phyloP scores from a whole-genome alignment of 1,284 basidiomycete genomes.

The Trichosporon ovoides region DNA sequence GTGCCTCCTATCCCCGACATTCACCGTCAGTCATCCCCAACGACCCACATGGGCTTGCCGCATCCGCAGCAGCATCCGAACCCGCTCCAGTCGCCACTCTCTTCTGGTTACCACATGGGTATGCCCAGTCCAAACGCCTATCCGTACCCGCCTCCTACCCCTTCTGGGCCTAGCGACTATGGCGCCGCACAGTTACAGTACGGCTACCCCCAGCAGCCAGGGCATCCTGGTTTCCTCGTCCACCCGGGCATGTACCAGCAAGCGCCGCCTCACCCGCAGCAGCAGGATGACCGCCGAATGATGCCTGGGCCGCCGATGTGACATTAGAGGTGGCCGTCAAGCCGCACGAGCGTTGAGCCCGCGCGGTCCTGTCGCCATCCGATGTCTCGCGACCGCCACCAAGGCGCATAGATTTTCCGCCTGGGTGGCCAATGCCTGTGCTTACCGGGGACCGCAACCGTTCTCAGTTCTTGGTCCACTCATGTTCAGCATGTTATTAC shows the following conservation, averaged over 20 bases:
- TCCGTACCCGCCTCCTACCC: conserved; percentile 18
- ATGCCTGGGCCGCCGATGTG: conserved; percentile 12
- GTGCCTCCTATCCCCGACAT: conserved; percentile 41
- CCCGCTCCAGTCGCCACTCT: conserved; percentile 32
- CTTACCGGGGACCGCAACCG: neutral
- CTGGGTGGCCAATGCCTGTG: no score
- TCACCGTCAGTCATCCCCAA: conserved; percentile 30
- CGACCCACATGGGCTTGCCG: conserved; percentile 18
- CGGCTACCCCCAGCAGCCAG: conserved; percentile 26
- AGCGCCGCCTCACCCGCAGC: conserved; percentile 19
- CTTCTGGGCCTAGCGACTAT: conserved; percentile 15
- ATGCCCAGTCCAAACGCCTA: conserved; percentile 18
- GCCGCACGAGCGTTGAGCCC: neutral
- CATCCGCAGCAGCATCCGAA: conserved; percentile 15
- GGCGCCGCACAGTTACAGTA: conserved; percentile 7
- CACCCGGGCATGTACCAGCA: conserved; percentile 23
- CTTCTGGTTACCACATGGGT: conserved; percentile 31
- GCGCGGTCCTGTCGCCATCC: no score
- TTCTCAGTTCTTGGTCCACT: neutral
- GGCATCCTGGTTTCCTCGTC: conserved; percentile 17
- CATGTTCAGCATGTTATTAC: neutral
- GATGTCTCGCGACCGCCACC: no score
- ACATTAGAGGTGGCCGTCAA: neutral
- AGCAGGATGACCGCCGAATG: conserved; percentile 18
- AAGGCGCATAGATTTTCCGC: neutral